These are phyloP conservation scores for Phlyctochytrium bullatum DNA, from an alignment of 192 early-diverging fungal species.

Conservation along the genomic window DNA sequence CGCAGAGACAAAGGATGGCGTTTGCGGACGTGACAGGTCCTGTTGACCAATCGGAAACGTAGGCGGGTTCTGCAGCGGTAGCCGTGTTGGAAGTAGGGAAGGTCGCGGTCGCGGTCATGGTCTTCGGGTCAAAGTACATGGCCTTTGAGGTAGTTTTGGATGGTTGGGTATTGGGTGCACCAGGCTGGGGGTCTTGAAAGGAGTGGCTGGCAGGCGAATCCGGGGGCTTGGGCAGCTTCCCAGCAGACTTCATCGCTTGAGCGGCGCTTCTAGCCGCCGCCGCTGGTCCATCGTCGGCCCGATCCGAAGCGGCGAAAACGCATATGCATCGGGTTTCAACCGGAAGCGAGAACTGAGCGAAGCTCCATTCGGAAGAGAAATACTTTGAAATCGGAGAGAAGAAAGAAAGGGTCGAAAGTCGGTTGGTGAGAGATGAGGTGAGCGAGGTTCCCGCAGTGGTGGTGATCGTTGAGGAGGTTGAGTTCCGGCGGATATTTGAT, in stretches of 20 bases:
- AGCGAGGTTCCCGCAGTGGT: background rate
- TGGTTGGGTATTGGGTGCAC: too few relatives aligned
- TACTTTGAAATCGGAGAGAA: conserved; percentile 62
- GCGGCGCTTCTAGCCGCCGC: background rate
- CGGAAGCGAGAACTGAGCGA: conserved; percentile 80
- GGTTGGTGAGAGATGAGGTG: conserved; percentile 30
- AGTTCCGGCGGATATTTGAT: background rate
- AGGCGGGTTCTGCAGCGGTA: background rate
- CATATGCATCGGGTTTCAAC: conserved; percentile 77
- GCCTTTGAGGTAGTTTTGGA: background rate
- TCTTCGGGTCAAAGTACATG: background rate
- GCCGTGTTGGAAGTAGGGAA: background rate
- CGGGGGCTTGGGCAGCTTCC: too few relatives aligned
- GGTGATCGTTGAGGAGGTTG: conserved; percentile 3
- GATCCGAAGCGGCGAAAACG: conserved; percentile 60
- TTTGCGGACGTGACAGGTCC: conserved; percentile 3
- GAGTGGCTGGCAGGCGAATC: too few relatives aligned
- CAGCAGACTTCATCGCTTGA: background rate
- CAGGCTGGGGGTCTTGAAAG: too few relatives aligned
- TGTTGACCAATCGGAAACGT: background rate
- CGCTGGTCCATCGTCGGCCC: conserved; percentile 9
- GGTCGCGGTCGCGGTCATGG: background rate
- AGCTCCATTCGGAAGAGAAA: conserved; percentile 93
- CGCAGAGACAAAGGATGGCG: conserved; percentile 62
- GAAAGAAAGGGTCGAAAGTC: conserved; percentile 36